phyloP scores from a whole-genome alignment of 139 green algal genomes.

The Auxenochlorella pyrenoidosa region DNA sequence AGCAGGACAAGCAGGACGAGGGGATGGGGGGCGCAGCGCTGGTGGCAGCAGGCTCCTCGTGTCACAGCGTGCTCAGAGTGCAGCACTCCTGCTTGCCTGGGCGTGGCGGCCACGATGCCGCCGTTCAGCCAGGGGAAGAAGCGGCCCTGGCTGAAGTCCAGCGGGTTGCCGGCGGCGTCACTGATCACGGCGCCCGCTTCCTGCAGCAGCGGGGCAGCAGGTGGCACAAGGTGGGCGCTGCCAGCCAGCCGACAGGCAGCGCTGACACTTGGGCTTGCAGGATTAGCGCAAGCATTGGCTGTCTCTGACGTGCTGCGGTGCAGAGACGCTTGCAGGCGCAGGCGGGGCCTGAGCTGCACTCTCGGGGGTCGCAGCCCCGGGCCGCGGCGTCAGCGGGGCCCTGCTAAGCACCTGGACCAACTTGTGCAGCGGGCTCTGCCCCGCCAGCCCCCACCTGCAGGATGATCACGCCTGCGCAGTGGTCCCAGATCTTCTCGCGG shows the following conservation, averaged over 20 bases:
- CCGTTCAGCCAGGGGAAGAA: constrained; percentile 57
- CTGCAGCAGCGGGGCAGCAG: constrained; percentile 15
- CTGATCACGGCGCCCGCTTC: constrained; percentile 81
- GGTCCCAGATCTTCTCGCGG: constrained; percentile 96
- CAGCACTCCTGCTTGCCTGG: background rate
- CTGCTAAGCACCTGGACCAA: no score
- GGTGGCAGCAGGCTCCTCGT: no score
- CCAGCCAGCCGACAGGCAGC: background rate
- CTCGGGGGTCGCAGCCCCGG: no score
- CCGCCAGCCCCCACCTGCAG: constrained; percentile 52
- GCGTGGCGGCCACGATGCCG: constrained; percentile 70
- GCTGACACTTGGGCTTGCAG: background rate
- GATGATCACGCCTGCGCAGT: constrained; percentile 84
- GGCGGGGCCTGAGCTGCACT: background rate
- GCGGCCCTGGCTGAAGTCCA: constrained; percentile 60
- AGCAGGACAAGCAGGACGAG: no score
- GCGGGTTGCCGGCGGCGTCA: constrained; percentile 54
- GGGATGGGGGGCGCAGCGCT: no score
- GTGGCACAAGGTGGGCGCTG: background rate
- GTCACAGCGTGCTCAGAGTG: no score
- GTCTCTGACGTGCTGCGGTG: background rate
- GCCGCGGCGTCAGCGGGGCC: background rate
- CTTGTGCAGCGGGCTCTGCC: no score
- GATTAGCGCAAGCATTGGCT: background rate
- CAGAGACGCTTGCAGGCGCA: background rate